Evolutionary conservation across 371 early-diverging fungal genomes (phyloP).

Genomic region (Syncephalastrum contaminatum): DNA sequence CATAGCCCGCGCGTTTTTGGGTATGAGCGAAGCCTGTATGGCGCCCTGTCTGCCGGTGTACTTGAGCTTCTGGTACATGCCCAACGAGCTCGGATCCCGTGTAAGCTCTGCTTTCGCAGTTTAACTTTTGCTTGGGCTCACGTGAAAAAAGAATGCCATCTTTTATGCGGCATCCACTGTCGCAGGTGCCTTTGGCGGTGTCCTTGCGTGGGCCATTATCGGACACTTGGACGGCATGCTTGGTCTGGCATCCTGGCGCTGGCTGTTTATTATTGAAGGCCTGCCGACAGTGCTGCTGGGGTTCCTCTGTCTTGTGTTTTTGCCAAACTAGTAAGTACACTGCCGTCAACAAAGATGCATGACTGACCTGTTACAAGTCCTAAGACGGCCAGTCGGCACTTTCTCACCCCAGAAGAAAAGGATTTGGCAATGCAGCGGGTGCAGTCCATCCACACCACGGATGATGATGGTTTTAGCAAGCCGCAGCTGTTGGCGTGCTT

Average conservation of each 20-base stretch:
- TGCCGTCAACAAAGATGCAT: neutral
- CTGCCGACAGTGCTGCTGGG: constrained; percentile 40
- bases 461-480: constrained; percentile 1
- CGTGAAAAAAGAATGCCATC: constrained; percentile 7
- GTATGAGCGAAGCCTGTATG: constrained; percentile 9
- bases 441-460: neutral
- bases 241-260: constrained; percentile 20
- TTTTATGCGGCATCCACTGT: constrained; percentile 21
- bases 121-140: neutral
- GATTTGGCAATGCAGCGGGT: constrained; percentile 13
- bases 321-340: constrained; percentile 17
- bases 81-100: constrained; percentile 12
- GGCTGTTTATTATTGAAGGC: constrained; percentile 48
- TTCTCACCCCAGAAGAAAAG: constrained; percentile 14
- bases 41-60: constrained; percentile 10
- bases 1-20: constrained; percentile 13
- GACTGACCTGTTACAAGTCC: constrained; percentile 6
- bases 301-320: constrained; percentile 14
- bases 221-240: constrained; percentile 11
- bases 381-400: constrained; percentile 5
- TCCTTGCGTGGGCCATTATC: constrained; percentile 13
- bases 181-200: constrained; percentile 28
- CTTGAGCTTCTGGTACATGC: constrained; percentile 16
- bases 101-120: neutral
- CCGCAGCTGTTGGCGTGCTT: constrained; percentile 13